Evolutionary conservation across 768 basidiomycete genomes (phyloP).

Genomic region (Leccinum truebloodii): DNA sequence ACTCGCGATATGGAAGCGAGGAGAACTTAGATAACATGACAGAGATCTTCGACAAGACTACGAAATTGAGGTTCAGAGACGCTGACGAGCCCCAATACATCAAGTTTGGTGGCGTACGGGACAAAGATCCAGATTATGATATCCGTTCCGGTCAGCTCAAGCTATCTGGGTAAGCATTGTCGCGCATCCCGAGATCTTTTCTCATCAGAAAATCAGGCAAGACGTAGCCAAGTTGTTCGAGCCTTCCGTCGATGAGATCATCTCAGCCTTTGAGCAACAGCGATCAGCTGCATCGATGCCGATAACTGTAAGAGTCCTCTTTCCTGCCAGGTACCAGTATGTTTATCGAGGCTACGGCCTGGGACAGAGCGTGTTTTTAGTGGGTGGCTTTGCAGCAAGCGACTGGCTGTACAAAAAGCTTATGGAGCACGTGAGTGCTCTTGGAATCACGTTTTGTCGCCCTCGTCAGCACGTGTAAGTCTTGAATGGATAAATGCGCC

Average conservation of each 20-base stretch:
- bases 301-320: constrained; percentile 1
- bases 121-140: constrained; percentile 36
- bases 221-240: constrained; percentile 16
- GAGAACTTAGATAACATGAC: constrained; percentile 34
- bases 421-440: constrained; percentile 12
- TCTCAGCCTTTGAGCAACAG: constrained; percentile 17
- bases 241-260: constrained; percentile 15
- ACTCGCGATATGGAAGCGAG: constrained; percentile 29
- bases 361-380: constrained; percentile 12
- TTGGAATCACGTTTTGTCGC: constrained; percentile 12
- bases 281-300: constrained; percentile 8
- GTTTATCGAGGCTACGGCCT: not conserved
- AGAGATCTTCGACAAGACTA: constrained; percentile 35
- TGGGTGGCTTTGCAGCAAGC: constrained; percentile 17
- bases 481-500: no score
- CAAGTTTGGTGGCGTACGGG: constrained; percentile 38
- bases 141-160: constrained; percentile 40
- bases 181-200: constrained; percentile 34
- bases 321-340: not conserved
- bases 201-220: constrained; percentile 20
- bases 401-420: constrained; percentile 14
- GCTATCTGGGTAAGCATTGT: constrained; percentile 36
- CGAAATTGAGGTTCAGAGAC: constrained; percentile 41
- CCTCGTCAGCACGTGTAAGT: constrained; percentile 17
- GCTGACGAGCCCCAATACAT: constrained; percentile 37